Conservation (phyloP, 441 rosid genomes). For the Euphorbia corollata region DNA sequence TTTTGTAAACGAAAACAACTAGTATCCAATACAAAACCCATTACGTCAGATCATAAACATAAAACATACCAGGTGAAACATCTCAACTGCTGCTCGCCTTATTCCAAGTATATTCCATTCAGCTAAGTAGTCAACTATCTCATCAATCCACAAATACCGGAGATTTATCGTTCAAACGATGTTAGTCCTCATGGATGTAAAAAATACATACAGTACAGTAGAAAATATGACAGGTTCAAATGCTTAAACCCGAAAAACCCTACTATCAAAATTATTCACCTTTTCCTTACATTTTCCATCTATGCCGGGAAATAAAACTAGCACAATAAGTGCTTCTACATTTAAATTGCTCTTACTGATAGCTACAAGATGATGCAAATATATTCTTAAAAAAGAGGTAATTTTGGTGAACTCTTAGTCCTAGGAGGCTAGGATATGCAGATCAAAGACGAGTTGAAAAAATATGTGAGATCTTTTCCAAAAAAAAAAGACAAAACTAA, state of each 20-base stretch:
- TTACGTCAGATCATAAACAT: too few species aligned
- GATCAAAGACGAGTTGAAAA: neutral
- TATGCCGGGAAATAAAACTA: neutral
- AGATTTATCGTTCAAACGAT: too few species aligned
- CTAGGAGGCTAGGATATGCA: neutral
- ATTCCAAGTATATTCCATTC: too few species aligned
- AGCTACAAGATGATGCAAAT: slow-evolving; percentile 7
- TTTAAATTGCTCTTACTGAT: slow-evolving; percentile 2
- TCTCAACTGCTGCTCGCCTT: too few species aligned
- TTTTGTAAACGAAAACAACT: neutral
- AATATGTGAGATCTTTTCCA: slow-evolving; percentile 11
- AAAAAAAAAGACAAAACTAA: slow-evolving; percentile 21
- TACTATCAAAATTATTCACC: too few species aligned
- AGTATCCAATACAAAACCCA: neutral
- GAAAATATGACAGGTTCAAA: too few species aligned
- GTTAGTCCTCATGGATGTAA: too few species aligned
- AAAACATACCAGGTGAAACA: too few species aligned
- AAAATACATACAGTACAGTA: too few species aligned
- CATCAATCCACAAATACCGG: too few species aligned
- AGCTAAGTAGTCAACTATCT: too few species aligned
- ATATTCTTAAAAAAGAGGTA: neutral
- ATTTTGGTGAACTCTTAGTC: slow-evolving; percentile 7
- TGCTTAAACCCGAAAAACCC: too few species aligned
- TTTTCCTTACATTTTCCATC: neutral
- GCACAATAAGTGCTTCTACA: neutral